These are phyloP conservation scores for Discostella pseudostelligera DNA, from an alignment of 108 stramenopile genomes.

Conservation along the genomic window DNA sequence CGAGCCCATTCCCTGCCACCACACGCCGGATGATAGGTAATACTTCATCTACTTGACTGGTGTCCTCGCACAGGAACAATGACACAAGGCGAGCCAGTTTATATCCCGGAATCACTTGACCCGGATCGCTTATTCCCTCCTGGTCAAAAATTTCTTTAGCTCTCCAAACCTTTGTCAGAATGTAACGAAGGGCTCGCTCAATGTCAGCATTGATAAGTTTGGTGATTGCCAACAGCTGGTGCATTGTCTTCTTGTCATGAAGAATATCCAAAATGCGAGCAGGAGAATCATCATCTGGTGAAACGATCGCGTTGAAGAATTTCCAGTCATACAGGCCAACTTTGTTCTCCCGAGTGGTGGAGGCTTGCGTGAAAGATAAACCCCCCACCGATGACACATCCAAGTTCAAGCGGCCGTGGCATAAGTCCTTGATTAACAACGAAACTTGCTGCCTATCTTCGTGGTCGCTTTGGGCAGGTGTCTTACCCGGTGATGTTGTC, in stretches of 20 bases:
- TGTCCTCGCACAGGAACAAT: conserved; percentile 69
- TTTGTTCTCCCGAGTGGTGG: conserved; percentile 78
- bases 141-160: conserved; percentile 83
- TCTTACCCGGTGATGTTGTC: conserved; percentile 64
- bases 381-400: conserved; percentile 87
- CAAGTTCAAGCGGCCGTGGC: conserved; percentile 82
- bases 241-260: conserved; percentile 83
- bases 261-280: conserved; percentile 71
- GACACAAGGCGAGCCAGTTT: conserved; percentile 76
- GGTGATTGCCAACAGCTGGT: conserved; percentile 69
- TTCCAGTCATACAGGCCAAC: conserved; percentile 41
- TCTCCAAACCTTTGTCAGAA: conserved; percentile 75
- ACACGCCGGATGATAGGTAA: conserved; percentile 73
- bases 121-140: conserved; percentile 78
- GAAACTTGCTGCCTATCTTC: conserved; percentile 80
- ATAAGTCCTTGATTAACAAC: conserved; percentile 68
- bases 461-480: conserved; percentile 64
- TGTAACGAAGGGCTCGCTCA: conserved; percentile 52
- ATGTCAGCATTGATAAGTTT: conserved; percentile 78
- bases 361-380: conserved; percentile 74
- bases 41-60: conserved; percentile 64
- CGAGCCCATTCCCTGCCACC: conserved; percentile 81
- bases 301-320: conserved; percentile 89
- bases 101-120: conserved; percentile 75
- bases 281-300: conserved; percentile 76